phyloP scores from a whole-genome alignment of 2,329 filamentous ascomycete species.

The Phoma sp. region DNA sequence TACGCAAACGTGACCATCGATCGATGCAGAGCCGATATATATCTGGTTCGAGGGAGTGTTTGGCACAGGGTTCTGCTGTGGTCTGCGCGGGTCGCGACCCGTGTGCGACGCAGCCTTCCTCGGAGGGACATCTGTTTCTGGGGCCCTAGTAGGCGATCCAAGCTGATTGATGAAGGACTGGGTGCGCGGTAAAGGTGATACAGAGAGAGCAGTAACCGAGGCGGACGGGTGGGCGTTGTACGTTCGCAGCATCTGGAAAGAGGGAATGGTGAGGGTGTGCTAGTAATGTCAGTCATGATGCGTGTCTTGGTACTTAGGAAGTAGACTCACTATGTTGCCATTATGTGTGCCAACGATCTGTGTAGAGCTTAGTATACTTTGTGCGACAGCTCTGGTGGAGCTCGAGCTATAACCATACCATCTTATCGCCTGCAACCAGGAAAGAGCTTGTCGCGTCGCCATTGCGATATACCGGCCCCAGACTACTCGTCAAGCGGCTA shows the following conservation, averaged over 20 bases:
- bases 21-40: constrained; percentile 90
- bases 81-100: constrained; percentile 55
- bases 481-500: constrained; percentile 79
- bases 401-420: constrained; percentile 66
- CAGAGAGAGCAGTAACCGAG: constrained; percentile 86
- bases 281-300: constrained; percentile 49
- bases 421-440: constrained; percentile 91
- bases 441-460: constrained; percentile 94
- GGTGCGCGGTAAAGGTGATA: constrained; percentile 80
- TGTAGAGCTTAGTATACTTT: constrained; percentile 52
- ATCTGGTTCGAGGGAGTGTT: constrained; percentile 88
- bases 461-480: constrained; percentile 86
- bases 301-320: background rate
- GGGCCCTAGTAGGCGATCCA: constrained; percentile 20
- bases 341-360: constrained; percentile 94
- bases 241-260: constrained; percentile 79
- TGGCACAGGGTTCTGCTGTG: constrained; percentile 68
- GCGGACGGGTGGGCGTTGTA: constrained; percentile 89
- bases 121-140: constrained; percentile 52
- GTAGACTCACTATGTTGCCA: constrained; percentile 83
- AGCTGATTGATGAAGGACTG: constrained; percentile 47
- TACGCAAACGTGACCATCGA: constrained; percentile 95
- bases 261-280: constrained; percentile 86
- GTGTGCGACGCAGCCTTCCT: constrained; percentile 37
- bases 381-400: constrained; percentile 62